phyloP scores from a whole-genome alignment of 805 yeast species.

The Starmerella sirachaensis region DNA sequence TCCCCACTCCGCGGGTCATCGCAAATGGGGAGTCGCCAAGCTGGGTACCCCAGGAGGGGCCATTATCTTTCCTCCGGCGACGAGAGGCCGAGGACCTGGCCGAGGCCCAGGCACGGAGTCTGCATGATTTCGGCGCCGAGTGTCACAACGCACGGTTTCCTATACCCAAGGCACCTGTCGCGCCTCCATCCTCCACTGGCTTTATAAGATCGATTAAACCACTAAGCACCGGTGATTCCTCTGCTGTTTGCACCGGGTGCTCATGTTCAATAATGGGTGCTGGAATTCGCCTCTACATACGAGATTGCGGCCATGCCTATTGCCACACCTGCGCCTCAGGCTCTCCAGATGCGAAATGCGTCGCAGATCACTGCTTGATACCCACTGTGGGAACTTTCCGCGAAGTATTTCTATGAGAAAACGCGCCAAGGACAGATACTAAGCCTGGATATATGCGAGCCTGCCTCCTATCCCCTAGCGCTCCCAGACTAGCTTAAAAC shows the following conservation, averaged over 20 bases:
- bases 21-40: neutral
- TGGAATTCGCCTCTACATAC: neutral
- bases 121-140: neutral
- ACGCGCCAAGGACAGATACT: too few relatives aligned
- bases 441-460: too few relatives aligned
- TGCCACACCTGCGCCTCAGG: constrained; percentile 3
- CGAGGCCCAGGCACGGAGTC: constrained; percentile 2
- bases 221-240: neutral
- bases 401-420: too few relatives aligned
- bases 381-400: too few relatives aligned
- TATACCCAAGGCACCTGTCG: too few relatives aligned
- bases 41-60: neutral
- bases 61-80: too few relatives aligned
- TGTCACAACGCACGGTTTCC: too few relatives aligned
- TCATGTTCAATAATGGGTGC: neutral
- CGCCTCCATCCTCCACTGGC: neutral
- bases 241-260: constrained; percentile 1
- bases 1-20: constrained; percentile 1
- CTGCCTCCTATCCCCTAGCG: too few relatives aligned
- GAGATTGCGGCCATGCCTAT: constrained; percentile 13
- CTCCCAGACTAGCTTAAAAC: too few relatives aligned
- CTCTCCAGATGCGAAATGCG: neutral
- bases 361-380: too few relatives aligned
- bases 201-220: neutral
- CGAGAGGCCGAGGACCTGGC: too few relatives aligned